phyloP scores from a whole-genome alignment of 352 stramenopile species.

The Phytophthora podocarpi region DNA sequence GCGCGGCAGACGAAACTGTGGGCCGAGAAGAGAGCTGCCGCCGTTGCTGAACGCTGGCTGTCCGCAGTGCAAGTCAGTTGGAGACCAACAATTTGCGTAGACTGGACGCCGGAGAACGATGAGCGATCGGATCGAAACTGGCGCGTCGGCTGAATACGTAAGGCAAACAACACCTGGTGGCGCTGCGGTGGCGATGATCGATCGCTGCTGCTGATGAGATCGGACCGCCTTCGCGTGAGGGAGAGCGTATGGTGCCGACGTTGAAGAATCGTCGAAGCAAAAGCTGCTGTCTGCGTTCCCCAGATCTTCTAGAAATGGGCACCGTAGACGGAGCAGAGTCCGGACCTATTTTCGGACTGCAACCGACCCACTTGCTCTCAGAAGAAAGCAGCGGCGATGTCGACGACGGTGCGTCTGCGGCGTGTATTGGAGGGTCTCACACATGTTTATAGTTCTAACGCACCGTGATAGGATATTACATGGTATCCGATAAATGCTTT shows the following conservation, averaged over 20 bases:
- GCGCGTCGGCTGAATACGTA: not conserved
- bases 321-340: conserved; percentile 4
- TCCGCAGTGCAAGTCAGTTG: conserved; percentile 13
- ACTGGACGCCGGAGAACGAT: conserved; percentile 25
- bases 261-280: conserved; percentile 15
- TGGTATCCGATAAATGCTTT: no score
- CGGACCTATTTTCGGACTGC: not conserved
- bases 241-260: conserved; percentile 2
- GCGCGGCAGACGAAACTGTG: conserved; percentile 31
- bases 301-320: conserved; percentile 14
- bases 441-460: no score
- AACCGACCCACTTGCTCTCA: no score
- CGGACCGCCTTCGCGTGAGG: not conserved
- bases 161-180: not conserved
- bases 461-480: no score
- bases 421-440: no score
- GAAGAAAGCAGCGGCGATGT: no score
- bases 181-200: not conserved
- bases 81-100: conserved; percentile 25
- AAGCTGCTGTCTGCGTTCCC: not conserved
- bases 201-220: not conserved
- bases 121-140: conserved; percentile 13
- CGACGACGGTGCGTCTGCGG: no score
- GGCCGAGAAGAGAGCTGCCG: not conserved
- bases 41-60: not conserved